Evolutionary conservation across 164 flowering plant genomes (phyloP).

Genomic region (Piper betle): DNA sequence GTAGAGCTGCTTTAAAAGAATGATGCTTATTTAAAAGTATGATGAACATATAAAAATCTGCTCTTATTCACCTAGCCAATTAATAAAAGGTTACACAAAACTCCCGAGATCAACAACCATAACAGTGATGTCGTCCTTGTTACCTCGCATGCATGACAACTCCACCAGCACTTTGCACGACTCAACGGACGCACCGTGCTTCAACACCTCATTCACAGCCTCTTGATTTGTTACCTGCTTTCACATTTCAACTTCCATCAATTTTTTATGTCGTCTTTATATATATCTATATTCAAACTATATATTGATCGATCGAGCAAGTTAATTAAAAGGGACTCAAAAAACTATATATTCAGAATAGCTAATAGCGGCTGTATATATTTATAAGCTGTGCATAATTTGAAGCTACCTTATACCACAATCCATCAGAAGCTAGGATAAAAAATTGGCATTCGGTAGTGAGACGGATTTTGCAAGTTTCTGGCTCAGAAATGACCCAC

Average conservation of each 20-base stretch:
- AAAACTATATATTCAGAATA: neutral
- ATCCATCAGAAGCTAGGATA: constrained; percentile 53
- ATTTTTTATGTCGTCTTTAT: neutral
- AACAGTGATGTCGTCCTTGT: constrained; percentile 38
- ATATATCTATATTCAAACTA: too few relatives aligned
- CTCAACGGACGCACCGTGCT: constrained; percentile 8
- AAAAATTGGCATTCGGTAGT: constrained; percentile 35
- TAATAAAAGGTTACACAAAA: neutral
- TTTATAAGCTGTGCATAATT: neutral
- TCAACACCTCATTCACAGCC: constrained; percentile 33
- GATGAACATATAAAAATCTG: too few relatives aligned
- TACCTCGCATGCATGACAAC: constrained; percentile 32
- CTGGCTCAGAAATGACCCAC: constrained; percentile 46
- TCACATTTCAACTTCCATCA: neutral
- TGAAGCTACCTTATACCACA: constrained; percentile 46
- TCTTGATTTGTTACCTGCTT: constrained; percentile 39
- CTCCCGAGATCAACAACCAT: constrained; percentile 30
- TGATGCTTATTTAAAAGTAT: too few relatives aligned
- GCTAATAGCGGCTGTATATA: neutral
- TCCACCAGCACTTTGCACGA: constrained; percentile 41
- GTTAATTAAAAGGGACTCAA: too few relatives aligned
- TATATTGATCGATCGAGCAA: neutral
- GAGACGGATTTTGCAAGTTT: constrained; percentile 15
- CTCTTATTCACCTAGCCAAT: too few relatives aligned
- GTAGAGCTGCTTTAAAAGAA: too few relatives aligned